phyloP scores from a whole-genome alignment of 2,329 filamentous ascomycete genomes.

The Fusarium veterinarium region DNA sequence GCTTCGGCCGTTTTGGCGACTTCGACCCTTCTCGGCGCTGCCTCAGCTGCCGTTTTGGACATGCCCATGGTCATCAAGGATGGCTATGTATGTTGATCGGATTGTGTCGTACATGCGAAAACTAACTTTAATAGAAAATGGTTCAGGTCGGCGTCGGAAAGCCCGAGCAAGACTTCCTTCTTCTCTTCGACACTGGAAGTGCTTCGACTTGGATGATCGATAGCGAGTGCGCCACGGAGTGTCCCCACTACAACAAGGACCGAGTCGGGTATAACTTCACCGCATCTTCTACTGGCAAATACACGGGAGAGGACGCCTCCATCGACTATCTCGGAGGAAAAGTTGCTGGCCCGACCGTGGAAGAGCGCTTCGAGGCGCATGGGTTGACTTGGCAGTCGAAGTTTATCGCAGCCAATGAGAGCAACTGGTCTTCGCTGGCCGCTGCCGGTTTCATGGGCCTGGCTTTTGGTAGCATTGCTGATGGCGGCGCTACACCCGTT shows the following conservation, averaged over 20 bases:
- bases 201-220: slow-evolving; percentile 50
- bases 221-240: slow-evolving; percentile 41
- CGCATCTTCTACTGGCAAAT: slow-evolving; percentile 42
- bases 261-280: slow-evolving; percentile 45
- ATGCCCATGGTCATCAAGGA: slow-evolving; percentile 1
- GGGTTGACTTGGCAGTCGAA: slow-evolving; percentile 42
- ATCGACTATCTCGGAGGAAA: slow-evolving; percentile 50
- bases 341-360: slow-evolving; percentile 40
- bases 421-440: slow-evolving; percentile 44
- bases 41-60: slow-evolving; percentile 25
- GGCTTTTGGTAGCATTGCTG: slow-evolving; percentile 48
- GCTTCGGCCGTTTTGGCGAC: slow-evolving; percentile 16
- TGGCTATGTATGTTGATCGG: slow-evolving; percentile 21
- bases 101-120: fast-evolving
- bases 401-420: slow-evolving; percentile 48
- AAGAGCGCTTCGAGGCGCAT: slow-evolving; percentile 42
- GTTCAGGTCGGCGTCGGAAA: slow-evolving; percentile 40
- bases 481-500: slow-evolving; percentile 45
- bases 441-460: slow-evolving; percentile 52
- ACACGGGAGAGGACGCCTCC: slow-evolving; percentile 32
- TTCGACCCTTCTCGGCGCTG: neutral
- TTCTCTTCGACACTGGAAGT: slow-evolving; percentile 53
- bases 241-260: slow-evolving; percentile 41
- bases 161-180: slow-evolving; percentile 42
- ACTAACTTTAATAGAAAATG: slow-evolving; percentile 23